Conservation (phyloP, 495 filamentous ascomycete genomes). For the Acidomyces sp. region DNA sequence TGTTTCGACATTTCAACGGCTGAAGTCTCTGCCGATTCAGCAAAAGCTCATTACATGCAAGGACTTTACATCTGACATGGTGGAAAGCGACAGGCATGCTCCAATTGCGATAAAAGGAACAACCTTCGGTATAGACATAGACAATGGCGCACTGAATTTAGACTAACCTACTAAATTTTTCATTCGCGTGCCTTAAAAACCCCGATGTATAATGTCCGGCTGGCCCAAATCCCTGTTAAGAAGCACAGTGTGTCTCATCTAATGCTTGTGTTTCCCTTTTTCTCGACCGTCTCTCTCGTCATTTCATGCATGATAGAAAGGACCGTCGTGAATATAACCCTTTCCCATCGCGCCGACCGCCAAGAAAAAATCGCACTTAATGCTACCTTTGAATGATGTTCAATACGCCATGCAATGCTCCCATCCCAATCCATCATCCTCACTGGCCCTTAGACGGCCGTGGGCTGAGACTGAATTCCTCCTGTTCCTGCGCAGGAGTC, state of each 20-base stretch:
- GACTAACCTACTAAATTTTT: too few relatives aligned
- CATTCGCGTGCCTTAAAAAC: too few relatives aligned
- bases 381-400: neutral
- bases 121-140: too few relatives aligned
- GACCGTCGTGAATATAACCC: neutral
- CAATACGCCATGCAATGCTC: constrained; percentile 2
- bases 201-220: too few relatives aligned
- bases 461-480: constrained; percentile 9
- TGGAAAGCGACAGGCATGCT: too few relatives aligned
- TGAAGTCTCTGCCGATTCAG: too few relatives aligned
- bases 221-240: too few relatives aligned
- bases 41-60: too few relatives aligned
- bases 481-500: constrained; percentile 15
- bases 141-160: too few relatives aligned
- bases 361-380: neutral
- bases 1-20: too few relatives aligned
- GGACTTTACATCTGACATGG: too few relatives aligned
- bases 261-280: neutral
- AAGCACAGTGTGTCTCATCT: neutral
- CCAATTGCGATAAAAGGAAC: too few relatives aligned
- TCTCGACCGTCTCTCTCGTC: neutral
- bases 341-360: neutral
- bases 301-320: neutral
- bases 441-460: neutral
- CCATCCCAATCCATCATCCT: neutral